phyloP scores from a whole-genome alignment of 495 filamentous ascomycete genomes.

The Pseudevernia furfuracea region DNA sequence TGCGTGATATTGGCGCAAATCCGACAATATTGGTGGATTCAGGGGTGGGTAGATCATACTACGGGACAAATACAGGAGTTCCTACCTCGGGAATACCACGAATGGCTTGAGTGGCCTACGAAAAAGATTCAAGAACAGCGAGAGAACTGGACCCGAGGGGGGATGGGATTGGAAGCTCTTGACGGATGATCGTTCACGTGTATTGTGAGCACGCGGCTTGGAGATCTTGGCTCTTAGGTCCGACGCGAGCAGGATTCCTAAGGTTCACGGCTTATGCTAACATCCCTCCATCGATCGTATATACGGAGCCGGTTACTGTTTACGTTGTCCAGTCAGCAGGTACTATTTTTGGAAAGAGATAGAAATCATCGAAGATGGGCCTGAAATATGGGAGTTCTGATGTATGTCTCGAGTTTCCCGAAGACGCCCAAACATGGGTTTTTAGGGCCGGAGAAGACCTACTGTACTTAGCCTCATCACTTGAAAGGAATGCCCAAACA shows the following conservation, averaged over 20 bases:
- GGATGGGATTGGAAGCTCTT: neutral
- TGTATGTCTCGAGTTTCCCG: neutral
- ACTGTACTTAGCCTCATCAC: neutral
- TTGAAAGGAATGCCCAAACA: neutral
- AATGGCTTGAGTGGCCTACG: conserved; percentile 32
- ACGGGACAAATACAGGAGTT: conserved; percentile 24
- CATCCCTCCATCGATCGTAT: neutral
- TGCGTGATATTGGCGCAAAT: conserved; percentile 42
- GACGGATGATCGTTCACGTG: neutral
- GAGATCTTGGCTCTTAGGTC: neutral
- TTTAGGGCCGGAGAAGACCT: neutral
- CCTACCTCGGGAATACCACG: conserved; percentile 25
- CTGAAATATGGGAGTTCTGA: neutral
- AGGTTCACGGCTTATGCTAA: neutral
- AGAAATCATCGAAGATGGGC: neutral
- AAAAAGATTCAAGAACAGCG: conserved; percentile 8
- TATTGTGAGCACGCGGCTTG: neutral
- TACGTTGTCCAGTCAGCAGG: neutral
- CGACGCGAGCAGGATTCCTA: neutral
- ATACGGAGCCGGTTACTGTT: neutral
- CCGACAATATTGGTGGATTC: conserved; percentile 45
- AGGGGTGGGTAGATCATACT: conserved; percentile 34
- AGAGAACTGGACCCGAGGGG: neutral
- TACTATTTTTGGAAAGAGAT: neutral
- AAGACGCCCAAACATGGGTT: neutral